A percentile compares a stretch with the other conserved stretches of the same genome.
Evolutionary conservation across 129 eudicot species (phyloP).

Genomic region (Mikania micrantha): DNA sequence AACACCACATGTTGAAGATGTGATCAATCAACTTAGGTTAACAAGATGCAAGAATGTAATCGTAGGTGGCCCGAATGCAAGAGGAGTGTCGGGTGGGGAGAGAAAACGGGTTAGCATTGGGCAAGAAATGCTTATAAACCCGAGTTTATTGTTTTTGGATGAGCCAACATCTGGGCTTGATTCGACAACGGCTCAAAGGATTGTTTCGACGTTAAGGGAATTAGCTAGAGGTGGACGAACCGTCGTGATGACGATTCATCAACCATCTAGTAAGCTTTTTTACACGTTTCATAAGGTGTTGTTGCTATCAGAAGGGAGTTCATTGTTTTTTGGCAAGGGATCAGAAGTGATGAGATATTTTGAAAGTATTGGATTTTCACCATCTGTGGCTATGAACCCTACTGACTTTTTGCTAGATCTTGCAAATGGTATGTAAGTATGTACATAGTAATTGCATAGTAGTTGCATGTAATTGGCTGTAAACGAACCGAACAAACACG

Average conservation of each 20-base stretch:
- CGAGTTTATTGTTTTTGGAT: conserved; percentile 70
- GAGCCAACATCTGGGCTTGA: conserved; percentile 94
- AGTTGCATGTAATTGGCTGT: no score
- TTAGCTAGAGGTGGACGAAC: conserved; percentile 77
- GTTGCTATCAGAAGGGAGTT: conserved; percentile 71
- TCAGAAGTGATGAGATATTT: conserved; percentile 55
- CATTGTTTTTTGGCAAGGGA: conserved; percentile 68
- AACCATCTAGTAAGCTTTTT: conserved; percentile 76
- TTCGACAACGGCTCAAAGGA: conserved; percentile 82
- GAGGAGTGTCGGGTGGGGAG: conserved; percentile 88
- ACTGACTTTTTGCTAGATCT: conserved; percentile 81
- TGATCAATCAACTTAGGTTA: conserved; percentile 54
- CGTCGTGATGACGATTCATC: conserved; percentile 80
- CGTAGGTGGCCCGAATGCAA: conserved; percentile 46
- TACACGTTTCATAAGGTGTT: conserved; percentile 83
- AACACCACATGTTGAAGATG: conserved; percentile 42
- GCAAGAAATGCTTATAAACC: conserved; percentile 84
- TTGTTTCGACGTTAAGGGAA: conserved; percentile 59
- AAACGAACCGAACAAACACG: no score
- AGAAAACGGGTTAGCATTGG: conserved; percentile 89
- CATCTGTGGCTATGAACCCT: conserved; percentile 77
- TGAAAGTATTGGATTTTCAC: conserved; percentile 51
- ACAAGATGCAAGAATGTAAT: conserved; percentile 56
- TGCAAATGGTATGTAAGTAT: conserved; percentile 52
- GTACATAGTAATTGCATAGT: not conserved